These are phyloP conservation scores for Paecilomyces sp. DNA, from an alignment of 2,329 filamentous ascomycete species.

Conservation along the genomic window DNA sequence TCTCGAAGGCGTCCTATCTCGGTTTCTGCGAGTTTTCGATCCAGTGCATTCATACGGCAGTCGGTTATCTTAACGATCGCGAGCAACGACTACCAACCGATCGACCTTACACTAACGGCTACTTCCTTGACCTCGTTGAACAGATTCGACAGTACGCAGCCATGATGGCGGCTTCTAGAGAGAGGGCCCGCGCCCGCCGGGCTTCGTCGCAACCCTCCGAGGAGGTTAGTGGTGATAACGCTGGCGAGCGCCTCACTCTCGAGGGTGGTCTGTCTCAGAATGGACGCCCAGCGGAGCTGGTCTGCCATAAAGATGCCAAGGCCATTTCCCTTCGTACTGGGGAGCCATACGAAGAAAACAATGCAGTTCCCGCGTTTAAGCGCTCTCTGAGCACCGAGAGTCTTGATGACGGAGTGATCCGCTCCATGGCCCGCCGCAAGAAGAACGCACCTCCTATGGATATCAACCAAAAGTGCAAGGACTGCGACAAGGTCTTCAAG, in stretches of 20 bases:
- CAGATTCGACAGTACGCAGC: conserved; percentile 86
- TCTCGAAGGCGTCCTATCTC: conserved; percentile 67
- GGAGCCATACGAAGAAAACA: conserved; percentile 47
- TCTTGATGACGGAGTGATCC: conserved; percentile 71
- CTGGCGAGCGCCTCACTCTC: conserved; percentile 67
- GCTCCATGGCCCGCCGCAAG: conserved; percentile 93
- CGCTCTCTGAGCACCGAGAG: conserved; percentile 49
- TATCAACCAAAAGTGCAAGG: conserved; percentile 70
- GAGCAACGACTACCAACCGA: conserved; percentile 81
- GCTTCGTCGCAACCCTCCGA: conserved; percentile 20
- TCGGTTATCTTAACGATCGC: conserved; percentile 75
- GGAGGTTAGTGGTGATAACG: conserved; percentile 48
- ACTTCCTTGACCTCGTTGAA: conserved; percentile 92
- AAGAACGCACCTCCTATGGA: conserved; percentile 85
- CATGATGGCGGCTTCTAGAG: conserved; percentile 69
- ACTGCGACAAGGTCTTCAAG: conserved; percentile 91
- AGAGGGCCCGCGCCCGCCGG: conserved; percentile 53
- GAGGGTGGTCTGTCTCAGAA: conserved; percentile 75
- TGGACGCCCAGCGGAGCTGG: conserved; percentile 75
- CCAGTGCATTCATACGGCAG: conserved; percentile 80
- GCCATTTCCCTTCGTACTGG: conserved; percentile 70
- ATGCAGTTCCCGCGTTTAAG: conserved; percentile 41
- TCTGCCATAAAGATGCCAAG: conserved; percentile 74
- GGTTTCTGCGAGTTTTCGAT: conserved; percentile 87
- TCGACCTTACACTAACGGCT: conserved; percentile 88